Percentiles rank a stretch among this genome's conserved stretches.
phyloP scores from a whole-genome alignment of 257 asterid genomes.

The Scutellaria baicalensis region DNA sequence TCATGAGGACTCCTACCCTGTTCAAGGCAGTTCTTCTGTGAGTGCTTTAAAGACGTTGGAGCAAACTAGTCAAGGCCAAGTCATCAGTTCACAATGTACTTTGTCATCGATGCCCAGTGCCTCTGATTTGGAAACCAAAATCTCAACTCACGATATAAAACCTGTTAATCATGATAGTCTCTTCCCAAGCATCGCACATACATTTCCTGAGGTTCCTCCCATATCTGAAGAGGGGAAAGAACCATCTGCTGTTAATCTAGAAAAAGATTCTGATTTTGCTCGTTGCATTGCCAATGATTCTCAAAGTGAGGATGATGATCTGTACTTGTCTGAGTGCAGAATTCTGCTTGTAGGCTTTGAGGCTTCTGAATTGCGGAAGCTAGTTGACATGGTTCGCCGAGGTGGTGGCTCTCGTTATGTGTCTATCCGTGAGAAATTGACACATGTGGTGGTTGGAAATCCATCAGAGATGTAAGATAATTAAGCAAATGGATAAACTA shows the following conservation, averaged over 20 bases:
- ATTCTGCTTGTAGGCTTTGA: conserved; percentile 78
- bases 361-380: conserved; percentile 70
- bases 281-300: conserved; percentile 74
- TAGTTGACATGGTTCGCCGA: conserved; percentile 81
- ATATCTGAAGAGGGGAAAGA: conserved; percentile 30
- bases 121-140: conserved; percentile 39
- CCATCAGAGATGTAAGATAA: conserved; percentile 76
- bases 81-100: conserved; percentile 35
- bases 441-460: conserved; percentile 82
- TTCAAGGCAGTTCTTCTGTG: conserved; percentile 47
- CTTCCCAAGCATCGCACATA: conserved; percentile 23
- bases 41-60: conserved; percentile 39
- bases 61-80: conserved; percentile 50
- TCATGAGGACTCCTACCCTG: conserved; percentile 79
- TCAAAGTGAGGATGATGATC: conserved; percentile 72
- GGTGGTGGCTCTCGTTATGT: conserved; percentile 98
- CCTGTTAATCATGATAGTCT: conserved; percentile 38
- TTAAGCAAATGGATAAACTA: conserved; percentile 11
- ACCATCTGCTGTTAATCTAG: conserved; percentile 33
- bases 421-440: conserved; percentile 73
- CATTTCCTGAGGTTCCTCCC: conserved; percentile 42
- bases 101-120: conserved; percentile 44
- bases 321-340: conserved; percentile 91
- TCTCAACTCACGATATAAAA: conserved; percentile 36
- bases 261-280: conserved; percentile 28